Conservation (phyloP, 2,329 filamentous ascomycete genomes). For the Pseudocercospora ulei region DNA sequence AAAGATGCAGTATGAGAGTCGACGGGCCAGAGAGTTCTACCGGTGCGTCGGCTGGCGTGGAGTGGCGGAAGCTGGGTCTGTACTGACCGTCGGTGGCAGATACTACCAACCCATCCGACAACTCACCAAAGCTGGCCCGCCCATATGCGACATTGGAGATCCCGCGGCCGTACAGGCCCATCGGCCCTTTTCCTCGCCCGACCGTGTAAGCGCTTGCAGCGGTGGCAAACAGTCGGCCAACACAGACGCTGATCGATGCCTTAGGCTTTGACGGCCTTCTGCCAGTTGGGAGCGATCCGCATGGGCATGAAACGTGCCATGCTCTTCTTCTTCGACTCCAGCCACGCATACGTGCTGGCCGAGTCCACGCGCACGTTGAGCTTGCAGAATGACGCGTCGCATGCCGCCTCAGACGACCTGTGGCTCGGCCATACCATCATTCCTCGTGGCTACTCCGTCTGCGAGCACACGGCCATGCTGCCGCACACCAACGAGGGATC, state of each 20-base stretch:
- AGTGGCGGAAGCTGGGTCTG: constrained; percentile 5
- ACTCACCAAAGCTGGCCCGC: constrained; percentile 26
- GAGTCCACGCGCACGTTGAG: constrained; percentile 45
- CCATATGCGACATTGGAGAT: constrained; percentile 25
- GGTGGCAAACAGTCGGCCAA: neutral
- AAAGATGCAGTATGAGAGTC: constrained; percentile 24
- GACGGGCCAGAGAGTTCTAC: constrained; percentile 32
- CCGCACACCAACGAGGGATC: constrained; percentile 21
- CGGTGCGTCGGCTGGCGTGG: constrained; percentile 14
- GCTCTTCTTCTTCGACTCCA: constrained; percentile 46
- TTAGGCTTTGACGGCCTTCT: constrained; percentile 39
- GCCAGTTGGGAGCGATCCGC: constrained; percentile 47
- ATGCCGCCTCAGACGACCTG: constrained; percentile 25
- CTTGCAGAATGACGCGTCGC: constrained; percentile 28
- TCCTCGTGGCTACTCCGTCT: constrained; percentile 29
- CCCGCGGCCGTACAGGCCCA: constrained; percentile 22
- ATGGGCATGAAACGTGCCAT: constrained; percentile 43
- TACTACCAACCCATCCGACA: constrained; percentile 29
- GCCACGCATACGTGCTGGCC: constrained; percentile 46
- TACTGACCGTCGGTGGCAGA: constrained; percentile 10
- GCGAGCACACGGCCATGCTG: constrained; percentile 28
- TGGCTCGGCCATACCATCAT: constrained; percentile 30
- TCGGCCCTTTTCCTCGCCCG: constrained; percentile 27
- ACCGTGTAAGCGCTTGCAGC: constrained; percentile 21
- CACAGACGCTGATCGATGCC: neutral